phyloP scores from a whole-genome alignment of 2,329 filamentous ascomycete species.

The Blastomyces parvus region DNA sequence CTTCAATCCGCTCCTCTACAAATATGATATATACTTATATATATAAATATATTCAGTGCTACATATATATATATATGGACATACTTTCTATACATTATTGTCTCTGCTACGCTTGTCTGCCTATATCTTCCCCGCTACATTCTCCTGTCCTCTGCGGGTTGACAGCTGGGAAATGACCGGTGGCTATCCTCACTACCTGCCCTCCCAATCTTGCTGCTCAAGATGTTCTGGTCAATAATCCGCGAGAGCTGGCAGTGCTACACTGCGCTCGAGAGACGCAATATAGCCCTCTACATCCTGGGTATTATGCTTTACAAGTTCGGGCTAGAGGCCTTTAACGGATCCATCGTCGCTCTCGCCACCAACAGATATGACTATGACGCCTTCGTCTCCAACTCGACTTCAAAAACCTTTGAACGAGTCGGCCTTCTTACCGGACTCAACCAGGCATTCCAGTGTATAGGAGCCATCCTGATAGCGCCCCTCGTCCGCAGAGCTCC shows the following conservation, averaged over 20 bases:
- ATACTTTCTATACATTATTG: background rate
- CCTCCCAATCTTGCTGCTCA: background rate
- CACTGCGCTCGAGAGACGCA: constrained; percentile 35
- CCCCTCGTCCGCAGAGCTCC: constrained; percentile 42
- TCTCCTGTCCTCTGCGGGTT: constrained; percentile 10
- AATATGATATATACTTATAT: background rate
- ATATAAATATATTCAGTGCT: background rate
- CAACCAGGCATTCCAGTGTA: constrained; percentile 44
- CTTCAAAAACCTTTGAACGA: constrained; percentile 38
- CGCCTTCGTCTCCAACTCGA: constrained; percentile 23
- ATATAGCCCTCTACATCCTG: constrained; percentile 39
- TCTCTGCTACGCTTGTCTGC: background rate
- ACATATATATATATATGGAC: background rate
- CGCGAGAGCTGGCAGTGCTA: constrained; percentile 25
- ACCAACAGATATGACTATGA: constrained; percentile 44
- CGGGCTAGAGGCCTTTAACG: constrained; percentile 44
- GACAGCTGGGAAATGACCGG: background rate
- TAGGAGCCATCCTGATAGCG: constrained; percentile 44
- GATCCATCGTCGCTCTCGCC: constrained; percentile 41
- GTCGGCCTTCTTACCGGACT: constrained; percentile 41
- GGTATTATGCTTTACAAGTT: constrained; percentile 48
- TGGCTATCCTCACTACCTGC: background rate
- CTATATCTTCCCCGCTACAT: background rate
- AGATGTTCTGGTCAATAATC: background rate
- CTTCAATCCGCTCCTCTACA: background rate